Evolutionary conservation across 176 grass and related monocot species (phyloP).

Genomic region (Aegilops sharonensis): DNA sequence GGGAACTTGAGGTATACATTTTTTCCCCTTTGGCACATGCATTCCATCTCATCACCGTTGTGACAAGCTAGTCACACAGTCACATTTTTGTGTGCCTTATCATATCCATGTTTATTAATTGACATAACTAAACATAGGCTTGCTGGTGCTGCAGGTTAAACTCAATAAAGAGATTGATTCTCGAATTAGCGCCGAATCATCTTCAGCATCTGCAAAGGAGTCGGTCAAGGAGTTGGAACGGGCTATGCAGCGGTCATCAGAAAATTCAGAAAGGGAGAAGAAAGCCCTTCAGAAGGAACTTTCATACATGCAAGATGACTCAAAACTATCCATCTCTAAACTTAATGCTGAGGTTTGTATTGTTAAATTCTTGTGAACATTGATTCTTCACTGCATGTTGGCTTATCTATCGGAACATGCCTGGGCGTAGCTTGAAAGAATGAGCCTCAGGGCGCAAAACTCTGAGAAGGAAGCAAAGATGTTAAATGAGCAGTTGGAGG

Average conservation of each 20-base stretch:
- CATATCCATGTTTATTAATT: constrained; percentile 13
- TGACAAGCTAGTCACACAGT: neutral
- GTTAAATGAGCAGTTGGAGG: constrained; percentile 58
- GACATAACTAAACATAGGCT: neutral
- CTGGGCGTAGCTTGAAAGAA: constrained; percentile 60
- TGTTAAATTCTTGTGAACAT: constrained; percentile 25
- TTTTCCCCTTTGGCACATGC: neutral
- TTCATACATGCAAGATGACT: constrained; percentile 69
- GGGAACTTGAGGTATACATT: constrained; percentile 69
- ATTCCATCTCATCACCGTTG: neutral
- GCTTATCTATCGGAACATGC: constrained; percentile 30
- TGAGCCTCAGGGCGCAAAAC: constrained; percentile 69
- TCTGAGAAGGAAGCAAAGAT: constrained; percentile 65
- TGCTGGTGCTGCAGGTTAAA: constrained; percentile 53
- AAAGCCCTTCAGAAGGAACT: constrained; percentile 66
- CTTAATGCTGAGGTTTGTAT: constrained; percentile 66
- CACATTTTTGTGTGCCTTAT: neutral
- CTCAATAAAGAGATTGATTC: constrained; percentile 73
- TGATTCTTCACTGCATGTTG: constrained; percentile 9
- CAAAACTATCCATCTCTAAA: constrained; percentile 56
- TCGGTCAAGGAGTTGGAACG: constrained; percentile 61
- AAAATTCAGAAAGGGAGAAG: constrained; percentile 87
- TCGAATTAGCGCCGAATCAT: constrained; percentile 56
- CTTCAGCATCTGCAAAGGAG: constrained; percentile 62
- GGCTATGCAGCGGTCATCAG: constrained; percentile 60